A percentile compares a stretch with the other conserved stretches of the same genome.
These are phyloP conservation scores for Calocera viscosa DNA, from an alignment of 768 basidiomycete species.

Conservation along the genomic window DNA sequence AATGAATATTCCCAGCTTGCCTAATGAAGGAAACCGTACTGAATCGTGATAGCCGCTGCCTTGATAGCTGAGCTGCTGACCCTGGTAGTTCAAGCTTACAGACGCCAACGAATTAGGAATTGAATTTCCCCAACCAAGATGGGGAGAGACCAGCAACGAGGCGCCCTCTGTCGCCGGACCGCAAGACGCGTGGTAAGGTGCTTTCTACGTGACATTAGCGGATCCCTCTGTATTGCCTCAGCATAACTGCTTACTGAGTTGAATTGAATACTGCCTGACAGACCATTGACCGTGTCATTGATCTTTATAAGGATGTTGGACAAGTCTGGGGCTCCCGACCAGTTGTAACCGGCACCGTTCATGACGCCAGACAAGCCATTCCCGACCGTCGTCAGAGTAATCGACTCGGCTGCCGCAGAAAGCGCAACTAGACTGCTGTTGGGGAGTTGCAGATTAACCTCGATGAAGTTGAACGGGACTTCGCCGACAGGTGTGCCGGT, in stretches of 20 bases:
- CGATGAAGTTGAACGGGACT: neutral
- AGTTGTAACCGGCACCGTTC: neutral
- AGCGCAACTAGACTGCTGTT: neutral
- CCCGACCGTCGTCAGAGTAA: neutral
- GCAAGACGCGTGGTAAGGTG: neutral
- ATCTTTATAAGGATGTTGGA: neutral
- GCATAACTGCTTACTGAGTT: neutral
- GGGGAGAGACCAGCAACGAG: neutral
- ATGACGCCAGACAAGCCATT: neutral
- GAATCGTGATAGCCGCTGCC: neutral
- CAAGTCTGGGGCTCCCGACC: neutral
- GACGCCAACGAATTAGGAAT: neutral
- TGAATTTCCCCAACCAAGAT: neutral
- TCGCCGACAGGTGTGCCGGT: neutral
- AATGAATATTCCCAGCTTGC: neutral
- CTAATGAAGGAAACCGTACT: neutral
- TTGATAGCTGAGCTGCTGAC: neutral
- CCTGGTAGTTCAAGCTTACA: neutral
- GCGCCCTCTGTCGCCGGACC: neutral
- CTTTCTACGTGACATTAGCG: neutral
- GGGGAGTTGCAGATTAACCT: neutral
- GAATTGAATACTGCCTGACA: conserved; percentile 1
- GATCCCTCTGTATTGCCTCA: too few species aligned
- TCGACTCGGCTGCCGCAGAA: neutral
- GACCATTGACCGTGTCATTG: neutral